Conservation (phyloP, 139 green algal species). For the Chlorella sp. region DNA sequence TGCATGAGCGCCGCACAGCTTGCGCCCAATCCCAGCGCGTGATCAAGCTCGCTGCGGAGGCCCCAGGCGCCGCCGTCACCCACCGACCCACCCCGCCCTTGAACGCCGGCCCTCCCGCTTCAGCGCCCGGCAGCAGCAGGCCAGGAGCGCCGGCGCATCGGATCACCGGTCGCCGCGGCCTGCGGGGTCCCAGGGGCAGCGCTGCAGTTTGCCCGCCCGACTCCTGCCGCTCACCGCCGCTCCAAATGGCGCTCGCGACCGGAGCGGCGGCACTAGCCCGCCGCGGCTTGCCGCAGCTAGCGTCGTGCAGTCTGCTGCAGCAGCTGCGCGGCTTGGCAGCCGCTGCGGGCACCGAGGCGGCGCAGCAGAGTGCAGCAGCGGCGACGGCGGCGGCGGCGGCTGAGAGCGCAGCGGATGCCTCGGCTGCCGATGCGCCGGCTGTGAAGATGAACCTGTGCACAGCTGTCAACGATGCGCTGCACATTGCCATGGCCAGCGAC, state of each 20-base stretch:
- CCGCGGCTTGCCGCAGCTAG: neutral
- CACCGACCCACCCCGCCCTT: too few species aligned
- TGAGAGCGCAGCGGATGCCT: neutral
- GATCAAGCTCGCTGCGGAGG: too few species aligned
- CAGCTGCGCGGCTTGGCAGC: conserved; percentile 4
- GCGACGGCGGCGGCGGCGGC: neutral
- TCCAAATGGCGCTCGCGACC: conserved; percentile 4
- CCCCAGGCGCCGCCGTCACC: too few species aligned
- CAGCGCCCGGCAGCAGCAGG: too few species aligned
- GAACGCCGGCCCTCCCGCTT: too few species aligned
- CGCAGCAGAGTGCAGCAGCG: neutral
- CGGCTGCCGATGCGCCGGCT: neutral
- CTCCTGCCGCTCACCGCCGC: neutral
- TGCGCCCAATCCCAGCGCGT: too few species aligned
- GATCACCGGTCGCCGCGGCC: too few species aligned
- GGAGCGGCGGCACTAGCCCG: neutral
- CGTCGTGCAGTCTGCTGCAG: neutral
- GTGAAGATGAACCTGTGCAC: conserved; percentile 81
- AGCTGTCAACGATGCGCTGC: conserved; percentile 87
- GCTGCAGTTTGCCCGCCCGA: neutral
- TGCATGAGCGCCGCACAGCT: too few species aligned
- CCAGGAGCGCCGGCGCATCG: too few species aligned
- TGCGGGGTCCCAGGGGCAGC: neutral
- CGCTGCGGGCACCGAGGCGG: neutral
- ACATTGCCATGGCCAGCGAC: conserved; percentile 74